Evolutionary conservation across 2,329 filamentous ascomycete genomes (phyloP), one percentile per base, ranked within the genome.

Genomic region (Aspergillus texensis): DNA sequence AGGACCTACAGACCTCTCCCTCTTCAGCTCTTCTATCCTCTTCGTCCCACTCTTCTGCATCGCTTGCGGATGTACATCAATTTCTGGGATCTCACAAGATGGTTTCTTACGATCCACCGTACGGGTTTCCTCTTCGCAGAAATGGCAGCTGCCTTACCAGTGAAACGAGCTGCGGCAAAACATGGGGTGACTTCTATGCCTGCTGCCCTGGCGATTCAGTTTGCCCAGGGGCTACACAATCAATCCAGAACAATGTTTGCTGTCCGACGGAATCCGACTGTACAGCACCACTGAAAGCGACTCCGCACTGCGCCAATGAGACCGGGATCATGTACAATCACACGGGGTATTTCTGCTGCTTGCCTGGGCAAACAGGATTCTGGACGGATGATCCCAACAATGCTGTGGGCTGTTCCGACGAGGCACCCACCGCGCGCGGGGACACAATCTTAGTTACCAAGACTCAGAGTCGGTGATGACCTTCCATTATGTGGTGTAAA

Each of bases 331-430:
- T 74, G 48, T 74, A 69, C 19, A 60, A 73, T 21, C 67, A 68
- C 6, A 57, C 59, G 6, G 69, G 64, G 12, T 71, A 62, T 26
- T 73, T 73, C 41, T 73, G 71, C 50, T 73, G 71, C 21, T 62
- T 66, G 14, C 32, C 57, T 4, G 67, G 57, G 1, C 39, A 34
- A 9, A 55, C 55, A n/a, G 69, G 62, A 2, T 70, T 70, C 52
- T 54, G 58, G 61, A 60, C 14, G 16, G 41, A 43, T 28, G 48
- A 30, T 16, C 58, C 48, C 16, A 55, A 16, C 12, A 46, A 19
- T 62, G 54, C 53, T 4, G 67, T 70, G 4, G 68, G 68, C 36
- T 70, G 68, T 39, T 54, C 65, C 1, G 50, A 67, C 32, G 62
- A 58, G 14, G 46, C 59, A 11, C 58, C 65, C 6, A 50, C 61